Conservation (phyloP, 139 green algal genomes). For the Asterochloris erici region DNA sequence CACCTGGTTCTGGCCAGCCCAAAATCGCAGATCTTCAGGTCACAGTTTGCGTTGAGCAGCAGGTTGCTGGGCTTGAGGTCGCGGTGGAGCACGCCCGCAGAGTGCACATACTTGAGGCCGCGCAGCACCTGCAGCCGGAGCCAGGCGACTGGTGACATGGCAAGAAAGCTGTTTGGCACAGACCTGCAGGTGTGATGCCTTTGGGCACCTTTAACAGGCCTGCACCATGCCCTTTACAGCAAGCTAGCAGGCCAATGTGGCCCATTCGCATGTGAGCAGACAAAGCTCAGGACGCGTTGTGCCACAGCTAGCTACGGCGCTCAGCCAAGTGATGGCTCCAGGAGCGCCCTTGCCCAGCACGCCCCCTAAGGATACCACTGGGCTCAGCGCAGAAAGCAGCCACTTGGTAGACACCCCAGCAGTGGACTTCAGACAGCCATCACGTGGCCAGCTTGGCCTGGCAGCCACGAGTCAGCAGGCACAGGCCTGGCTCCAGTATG, state of each 20-base stretch:
- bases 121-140: constrained; percentile 61
- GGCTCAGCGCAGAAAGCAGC: not conserved
- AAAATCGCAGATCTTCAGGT: constrained; percentile 98
- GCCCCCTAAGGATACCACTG: not conserved
- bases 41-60: constrained; percentile 93
- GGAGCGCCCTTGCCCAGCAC: too few species aligned
- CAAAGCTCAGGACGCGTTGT: too few species aligned
- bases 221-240: not conserved
- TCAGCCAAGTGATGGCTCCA: too few species aligned
- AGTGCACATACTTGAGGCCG: constrained; percentile 90
- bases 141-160: not conserved
- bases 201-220: not conserved
- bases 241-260: too few species aligned
- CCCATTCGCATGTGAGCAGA: too few species aligned
- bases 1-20: constrained; percentile 80
- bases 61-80: constrained; percentile 97
- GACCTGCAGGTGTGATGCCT: not conserved
- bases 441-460: too few species aligned
- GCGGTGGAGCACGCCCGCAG: constrained; percentile 81
- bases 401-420: constrained; percentile 95
- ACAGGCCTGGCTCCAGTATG: not conserved
- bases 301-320: too few species aligned
- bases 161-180: not conserved
- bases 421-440: constrained; percentile 90
- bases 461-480: too few species aligned